phyloP scores from a whole-genome alignment of 306 rosid genomes.

The Mucuna pruriens region DNA sequence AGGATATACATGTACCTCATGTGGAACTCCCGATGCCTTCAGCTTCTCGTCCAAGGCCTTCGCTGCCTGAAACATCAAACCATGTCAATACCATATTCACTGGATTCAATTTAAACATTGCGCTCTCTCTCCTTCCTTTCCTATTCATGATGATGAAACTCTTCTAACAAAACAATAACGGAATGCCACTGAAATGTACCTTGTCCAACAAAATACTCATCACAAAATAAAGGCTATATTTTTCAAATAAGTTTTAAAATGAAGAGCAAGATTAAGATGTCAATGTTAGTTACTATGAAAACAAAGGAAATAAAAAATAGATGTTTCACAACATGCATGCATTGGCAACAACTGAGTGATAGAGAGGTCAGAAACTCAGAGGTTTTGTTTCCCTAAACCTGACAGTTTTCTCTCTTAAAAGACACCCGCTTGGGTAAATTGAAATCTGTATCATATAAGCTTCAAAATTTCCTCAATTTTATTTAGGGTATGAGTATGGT shows the following conservation, averaged over 20 bases:
- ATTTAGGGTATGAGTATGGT: not conserved
- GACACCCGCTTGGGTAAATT: not conserved
- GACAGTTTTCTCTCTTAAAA: not conserved
- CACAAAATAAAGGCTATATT: not conserved
- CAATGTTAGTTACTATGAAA: not conserved
- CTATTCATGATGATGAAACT: not conserved
- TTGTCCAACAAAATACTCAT: not conserved
- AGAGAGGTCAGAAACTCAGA: not conserved
- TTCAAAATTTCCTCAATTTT: not conserved
- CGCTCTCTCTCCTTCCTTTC: not conserved
- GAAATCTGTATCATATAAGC: not conserved
- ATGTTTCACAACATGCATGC: not conserved
- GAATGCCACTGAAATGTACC: not conserved
- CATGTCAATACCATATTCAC: not conserved
- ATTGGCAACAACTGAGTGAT: not conserved
- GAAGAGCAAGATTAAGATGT: no score
- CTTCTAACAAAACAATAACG: not conserved
- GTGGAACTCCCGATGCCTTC: constrained; percentile 74
- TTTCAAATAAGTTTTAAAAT: not conserved
- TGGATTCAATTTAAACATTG: not conserved
- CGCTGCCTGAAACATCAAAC: constrained; percentile 61
- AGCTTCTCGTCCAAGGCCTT: constrained; percentile 82
- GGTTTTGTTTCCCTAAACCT: not conserved
- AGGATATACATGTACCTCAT: constrained; percentile 76
- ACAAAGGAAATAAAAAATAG: not conserved